Percentiles rank a stretch among this genome's conserved stretches.
Evolutionary conservation across 2,329 filamentous ascomycete species (phyloP).

Genomic region (Stagonosporopsis chrysanthemi): DNA sequence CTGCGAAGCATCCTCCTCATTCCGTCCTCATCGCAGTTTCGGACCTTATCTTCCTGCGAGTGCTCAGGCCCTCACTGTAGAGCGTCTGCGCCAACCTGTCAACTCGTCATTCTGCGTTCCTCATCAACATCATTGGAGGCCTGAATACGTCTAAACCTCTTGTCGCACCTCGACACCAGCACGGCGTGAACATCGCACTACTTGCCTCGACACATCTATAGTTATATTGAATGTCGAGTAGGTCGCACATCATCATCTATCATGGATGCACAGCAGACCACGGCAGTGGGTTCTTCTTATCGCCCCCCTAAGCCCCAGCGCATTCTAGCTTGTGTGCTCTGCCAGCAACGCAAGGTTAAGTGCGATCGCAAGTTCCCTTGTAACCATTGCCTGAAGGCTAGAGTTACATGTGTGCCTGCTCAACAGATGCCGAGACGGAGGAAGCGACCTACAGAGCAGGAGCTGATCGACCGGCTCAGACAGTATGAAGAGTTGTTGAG

Average conservation of each 20-base stretch:
- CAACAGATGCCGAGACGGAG: slow-evolving; percentile 61
- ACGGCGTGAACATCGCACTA: background rate
- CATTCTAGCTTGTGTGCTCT: slow-evolving; percentile 70
- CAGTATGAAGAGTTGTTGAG: slow-evolving; percentile 72
- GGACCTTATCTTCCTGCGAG: background rate
- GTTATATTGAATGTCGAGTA: background rate
- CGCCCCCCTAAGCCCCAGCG: slow-evolving; percentile 44
- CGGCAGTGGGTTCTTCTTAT: slow-evolving; percentile 5
- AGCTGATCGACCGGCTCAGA: slow-evolving; percentile 72
- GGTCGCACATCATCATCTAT: background rate
- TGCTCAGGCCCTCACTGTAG: background rate
- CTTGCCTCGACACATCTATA: background rate
- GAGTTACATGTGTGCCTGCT: slow-evolving; percentile 49
- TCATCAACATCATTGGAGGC: background rate
- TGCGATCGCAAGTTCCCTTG: slow-evolving; percentile 51
- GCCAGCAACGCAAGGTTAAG: slow-evolving; percentile 63
- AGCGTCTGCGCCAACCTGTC: background rate
- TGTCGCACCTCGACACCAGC: background rate
- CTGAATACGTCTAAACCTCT: background rate
- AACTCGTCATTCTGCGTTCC: background rate
- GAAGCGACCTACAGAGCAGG: slow-evolving; percentile 72
- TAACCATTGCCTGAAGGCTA: slow-evolving; percentile 39
- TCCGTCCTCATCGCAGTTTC: background rate
- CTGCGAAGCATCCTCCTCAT: background rate
- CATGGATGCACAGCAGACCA: slow-evolving; percentile 24